These are phyloP conservation scores for Phyllosticta citribraziliensis DNA, from an alignment of 2,329 filamentous ascomycete genomes.

Conservation along the genomic window DNA sequence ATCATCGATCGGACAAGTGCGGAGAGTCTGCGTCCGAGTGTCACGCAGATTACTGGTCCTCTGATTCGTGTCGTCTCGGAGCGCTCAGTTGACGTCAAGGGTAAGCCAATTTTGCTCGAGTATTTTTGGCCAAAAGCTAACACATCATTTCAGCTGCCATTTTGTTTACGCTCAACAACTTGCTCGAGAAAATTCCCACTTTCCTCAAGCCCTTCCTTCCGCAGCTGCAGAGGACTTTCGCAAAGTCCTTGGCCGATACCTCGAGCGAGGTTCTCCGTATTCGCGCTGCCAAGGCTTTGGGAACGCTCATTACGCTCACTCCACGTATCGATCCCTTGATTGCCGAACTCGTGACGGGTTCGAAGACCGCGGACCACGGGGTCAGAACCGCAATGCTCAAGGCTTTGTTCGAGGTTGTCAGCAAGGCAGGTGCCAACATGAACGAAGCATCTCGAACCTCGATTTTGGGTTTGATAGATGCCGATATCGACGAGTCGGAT, in stretches of 20 bases:
- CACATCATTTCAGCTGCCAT: constrained; percentile 56
- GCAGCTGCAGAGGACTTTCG: constrained; percentile 92
- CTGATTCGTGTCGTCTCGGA: constrained; percentile 97
- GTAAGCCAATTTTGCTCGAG: constrained; percentile 17
- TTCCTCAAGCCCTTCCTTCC: constrained; percentile 95
- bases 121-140: neutral
- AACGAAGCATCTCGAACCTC: constrained; percentile 76
- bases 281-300: constrained; percentile 84
- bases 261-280: constrained; percentile 81
- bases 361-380: constrained; percentile 76
- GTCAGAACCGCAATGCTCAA: constrained; percentile 96
- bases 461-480: constrained; percentile 83
- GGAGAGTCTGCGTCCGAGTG: constrained; percentile 82
- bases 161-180: constrained; percentile 83
- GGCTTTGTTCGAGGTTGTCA: constrained; percentile 90
- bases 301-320: constrained; percentile 90
- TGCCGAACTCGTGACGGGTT: constrained; percentile 84
- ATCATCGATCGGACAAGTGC: constrained; percentile 88
- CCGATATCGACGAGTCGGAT: constrained; percentile 65
- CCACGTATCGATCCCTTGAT: constrained; percentile 93
- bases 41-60: constrained; percentile 94
- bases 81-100: constrained; percentile 87
- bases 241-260: constrained; percentile 86
- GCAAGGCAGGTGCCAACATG: constrained; percentile 92
- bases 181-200: constrained; percentile 91